A percentile compares a stretch with the other conserved stretches of the same genome.
Conservation (phyloP, 805 yeast genomes). For the Metschnikowia kofuensis region DNA sequence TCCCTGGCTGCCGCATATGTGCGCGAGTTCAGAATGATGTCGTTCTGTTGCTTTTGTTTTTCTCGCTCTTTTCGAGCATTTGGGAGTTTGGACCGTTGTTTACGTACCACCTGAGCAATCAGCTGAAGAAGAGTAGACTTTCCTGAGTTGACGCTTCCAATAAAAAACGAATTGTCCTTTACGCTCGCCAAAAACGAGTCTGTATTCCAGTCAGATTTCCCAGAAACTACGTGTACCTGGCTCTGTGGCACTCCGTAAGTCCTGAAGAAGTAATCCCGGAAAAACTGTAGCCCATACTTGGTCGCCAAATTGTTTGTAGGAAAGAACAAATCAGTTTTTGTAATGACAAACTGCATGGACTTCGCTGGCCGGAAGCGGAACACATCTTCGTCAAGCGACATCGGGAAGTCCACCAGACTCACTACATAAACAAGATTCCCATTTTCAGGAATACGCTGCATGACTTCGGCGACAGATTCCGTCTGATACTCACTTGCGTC, state of each 20-base stretch:
- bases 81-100: constrained; percentile 9
- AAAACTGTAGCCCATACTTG: constrained; percentile 28
- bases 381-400: constrained; percentile 43
- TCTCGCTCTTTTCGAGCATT: constrained; percentile 13
- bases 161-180: constrained; percentile 43
- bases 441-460: constrained; percentile 37
- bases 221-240: constrained; percentile 50
- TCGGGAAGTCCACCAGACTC: constrained; percentile 72
- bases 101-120: constrained; percentile 27
- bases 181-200: constrained; percentile 35
- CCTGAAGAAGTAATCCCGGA: constrained; percentile 33
- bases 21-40: not conserved
- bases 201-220: constrained; percentile 52
- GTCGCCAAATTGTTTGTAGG: constrained; percentile 25
- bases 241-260: constrained; percentile 30
- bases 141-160: constrained; percentile 71
- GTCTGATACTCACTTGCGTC: constrained; percentile 27
- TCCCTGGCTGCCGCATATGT: constrained; percentile 8
- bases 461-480: constrained; percentile 19
- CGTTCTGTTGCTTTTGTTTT: constrained; percentile 8
- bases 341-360: constrained; percentile 40
- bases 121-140: constrained; percentile 60
- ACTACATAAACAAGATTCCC: constrained; percentile 58
- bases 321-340: constrained; percentile 45
- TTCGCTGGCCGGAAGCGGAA: constrained; percentile 30